Evolutionary conservation across 2,329 filamentous ascomycete species (phyloP).

Genomic region (Aurifilum marmelostoma): DNA sequence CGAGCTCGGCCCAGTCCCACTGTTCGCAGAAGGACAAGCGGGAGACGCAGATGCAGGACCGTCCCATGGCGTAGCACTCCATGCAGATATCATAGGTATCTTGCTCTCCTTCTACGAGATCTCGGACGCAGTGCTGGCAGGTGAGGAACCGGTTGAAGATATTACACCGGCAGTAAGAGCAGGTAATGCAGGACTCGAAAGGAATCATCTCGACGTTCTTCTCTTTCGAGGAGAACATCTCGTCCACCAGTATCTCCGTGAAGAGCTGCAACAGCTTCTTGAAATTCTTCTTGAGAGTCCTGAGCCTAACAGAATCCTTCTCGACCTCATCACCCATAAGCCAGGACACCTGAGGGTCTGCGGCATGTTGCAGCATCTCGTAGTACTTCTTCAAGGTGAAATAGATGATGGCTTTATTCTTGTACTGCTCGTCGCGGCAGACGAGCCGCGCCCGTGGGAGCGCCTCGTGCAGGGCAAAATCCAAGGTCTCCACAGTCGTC

Average conservation of each 20-base stretch:
- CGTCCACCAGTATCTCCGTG: conserved; percentile 77
- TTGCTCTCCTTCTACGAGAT: conserved; percentile 67
- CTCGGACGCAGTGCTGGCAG: conserved; percentile 79
- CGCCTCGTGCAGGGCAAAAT: conserved; percentile 83
- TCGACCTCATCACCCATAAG: conserved; percentile 50
- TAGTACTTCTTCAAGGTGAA: conserved; percentile 83
- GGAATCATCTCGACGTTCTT: conserved; percentile 73
- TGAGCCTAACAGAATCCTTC: conserved; percentile 49
- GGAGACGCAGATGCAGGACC: conserved; percentile 88
- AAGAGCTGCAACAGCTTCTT: conserved; percentile 77
- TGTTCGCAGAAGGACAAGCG: conserved; percentile 90
- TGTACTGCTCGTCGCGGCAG: conserved; percentile 97
- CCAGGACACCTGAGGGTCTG: conserved; percentile 53
- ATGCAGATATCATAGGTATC: conserved; percentile 96
- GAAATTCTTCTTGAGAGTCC: conserved; percentile 82
- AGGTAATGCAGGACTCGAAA: conserved; percentile 91
- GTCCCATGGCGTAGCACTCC: conserved; percentile 98
- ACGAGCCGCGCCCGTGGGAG: conserved; percentile 87
- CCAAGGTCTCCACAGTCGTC: conserved; percentile 87
- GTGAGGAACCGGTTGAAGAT: conserved; percentile 97
- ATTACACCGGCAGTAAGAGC: conserved; percentile 92
- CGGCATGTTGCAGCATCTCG: conserved; percentile 56
- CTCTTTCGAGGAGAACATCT: conserved; percentile 78
- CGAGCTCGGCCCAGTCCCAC: conserved; percentile 80
- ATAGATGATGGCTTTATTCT: conserved; percentile 95